A percentile compares a stretch with the other conserved stretches of the same genome.
Conservation (phyloP, 2,329 filamentous ascomycete genomes). For the Zymoseptoria pseudotritici region DNA sequence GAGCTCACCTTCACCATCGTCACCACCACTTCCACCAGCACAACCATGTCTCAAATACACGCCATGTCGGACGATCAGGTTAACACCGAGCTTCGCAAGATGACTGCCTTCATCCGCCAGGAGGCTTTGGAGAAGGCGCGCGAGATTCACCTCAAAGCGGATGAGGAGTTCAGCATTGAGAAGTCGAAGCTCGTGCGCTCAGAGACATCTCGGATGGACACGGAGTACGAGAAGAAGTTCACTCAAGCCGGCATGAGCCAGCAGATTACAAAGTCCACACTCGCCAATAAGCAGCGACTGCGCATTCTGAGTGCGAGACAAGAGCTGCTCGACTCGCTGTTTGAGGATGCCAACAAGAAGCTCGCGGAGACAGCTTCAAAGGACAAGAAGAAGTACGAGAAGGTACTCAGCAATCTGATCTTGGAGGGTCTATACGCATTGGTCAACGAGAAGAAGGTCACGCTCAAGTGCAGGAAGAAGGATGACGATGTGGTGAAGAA, state of each 20-base stretch:
- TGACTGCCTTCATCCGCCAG: constrained; percentile 99
- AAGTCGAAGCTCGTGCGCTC: constrained; percentile 97
- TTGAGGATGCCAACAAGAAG: constrained; percentile 69
- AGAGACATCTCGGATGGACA: constrained; percentile 89
- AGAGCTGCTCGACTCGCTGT: constrained; percentile 83
- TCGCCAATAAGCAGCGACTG: constrained; percentile 92
- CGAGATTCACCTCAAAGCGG: constrained; percentile 96
- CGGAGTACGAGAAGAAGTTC: constrained; percentile 95
- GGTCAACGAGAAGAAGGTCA: constrained; percentile 64
- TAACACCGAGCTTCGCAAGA: constrained; percentile 97
- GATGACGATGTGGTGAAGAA: constrained; percentile 70
- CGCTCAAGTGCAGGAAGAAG: constrained; percentile 66
- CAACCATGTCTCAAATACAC: constrained; percentile 83
- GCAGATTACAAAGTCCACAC: constrained; percentile 94
- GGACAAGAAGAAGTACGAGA: constrained; percentile 68
- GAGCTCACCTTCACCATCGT: constrained; percentile 9
- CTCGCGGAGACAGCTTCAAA: constrained; percentile 51
- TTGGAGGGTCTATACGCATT: constrained; percentile 87
- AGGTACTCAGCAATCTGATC: constrained; percentile 68
- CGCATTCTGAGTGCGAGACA: constrained; percentile 80
- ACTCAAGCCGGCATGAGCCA: constrained; percentile 97
- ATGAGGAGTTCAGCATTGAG: constrained; percentile 98
- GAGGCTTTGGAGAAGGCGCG: constrained; percentile 94
- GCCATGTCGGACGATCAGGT: constrained; percentile 97
- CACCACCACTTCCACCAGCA: constrained; percentile 1